These are phyloP conservation scores for Westerdykella sp. DNA, from an alignment of 2,329 filamentous ascomycete genomes.

Conservation along the genomic window DNA sequence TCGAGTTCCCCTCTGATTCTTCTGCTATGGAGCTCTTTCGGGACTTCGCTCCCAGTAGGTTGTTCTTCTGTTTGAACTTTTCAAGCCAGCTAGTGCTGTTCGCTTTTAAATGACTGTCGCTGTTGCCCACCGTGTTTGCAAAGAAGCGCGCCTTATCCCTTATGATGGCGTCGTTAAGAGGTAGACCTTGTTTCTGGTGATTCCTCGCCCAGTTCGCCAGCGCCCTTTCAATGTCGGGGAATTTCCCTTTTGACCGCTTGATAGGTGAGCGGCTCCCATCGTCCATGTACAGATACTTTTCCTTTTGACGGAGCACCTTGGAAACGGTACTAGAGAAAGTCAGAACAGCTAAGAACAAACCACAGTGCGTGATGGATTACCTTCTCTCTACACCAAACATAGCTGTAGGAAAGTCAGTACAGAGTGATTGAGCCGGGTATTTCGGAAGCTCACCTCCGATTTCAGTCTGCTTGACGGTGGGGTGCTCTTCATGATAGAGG, in stretches of 20 bases:
- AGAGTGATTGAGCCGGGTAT: background rate
- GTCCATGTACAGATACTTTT: constrained; percentile 81
- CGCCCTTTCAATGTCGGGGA: constrained; percentile 85
- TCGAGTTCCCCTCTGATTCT: constrained; percentile 60
- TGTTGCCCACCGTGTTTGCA: constrained; percentile 63
- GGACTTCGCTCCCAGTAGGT: constrained; percentile 49
- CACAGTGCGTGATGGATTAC: constrained; percentile 46
- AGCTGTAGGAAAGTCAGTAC: constrained; percentile 45
- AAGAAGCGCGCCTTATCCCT: constrained; percentile 80
- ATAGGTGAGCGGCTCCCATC: constrained; percentile 73
- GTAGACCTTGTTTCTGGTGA: constrained; percentile 66
- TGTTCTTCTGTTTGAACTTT: constrained; percentile 91
- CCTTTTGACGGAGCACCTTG: constrained; percentile 89
- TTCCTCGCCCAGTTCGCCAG: constrained; percentile 83
- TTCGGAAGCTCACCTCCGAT: constrained; percentile 64
- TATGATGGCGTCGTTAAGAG: constrained; percentile 73
- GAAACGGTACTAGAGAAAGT: constrained; percentile 75
- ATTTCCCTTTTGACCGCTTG: constrained; percentile 78
- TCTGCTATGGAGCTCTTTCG: constrained; percentile 55
- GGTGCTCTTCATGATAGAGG: constrained; percentile 84
- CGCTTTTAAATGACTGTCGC: constrained; percentile 64
- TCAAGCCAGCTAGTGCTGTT: constrained; percentile 78
- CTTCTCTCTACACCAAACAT: constrained; percentile 96
- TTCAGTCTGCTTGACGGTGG: constrained; percentile 86
- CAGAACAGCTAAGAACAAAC: too few species aligned